Conservation (phyloP, 2,329 filamentous ascomycete genomes). For the Botryotinia globosa region DNA sequence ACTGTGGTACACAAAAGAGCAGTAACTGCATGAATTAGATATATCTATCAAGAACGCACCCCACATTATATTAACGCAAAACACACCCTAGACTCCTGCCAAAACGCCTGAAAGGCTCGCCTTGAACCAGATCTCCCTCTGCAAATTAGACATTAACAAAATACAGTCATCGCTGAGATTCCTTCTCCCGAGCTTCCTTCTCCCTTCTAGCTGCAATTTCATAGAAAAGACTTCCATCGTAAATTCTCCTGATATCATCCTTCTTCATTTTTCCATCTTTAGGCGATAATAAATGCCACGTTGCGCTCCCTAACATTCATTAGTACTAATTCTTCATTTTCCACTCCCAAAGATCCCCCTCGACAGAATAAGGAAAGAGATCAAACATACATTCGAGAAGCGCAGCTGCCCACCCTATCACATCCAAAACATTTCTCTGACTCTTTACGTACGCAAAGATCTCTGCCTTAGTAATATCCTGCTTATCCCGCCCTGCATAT, state of each 20-base stretch:
- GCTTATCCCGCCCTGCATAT: constrained; percentile 42
- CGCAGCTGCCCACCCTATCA: constrained; percentile 41
- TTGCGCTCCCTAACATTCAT: constrained; percentile 43
- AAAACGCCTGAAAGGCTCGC: neutral
- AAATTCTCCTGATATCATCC: constrained; percentile 53
- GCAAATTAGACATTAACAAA: too few species aligned
- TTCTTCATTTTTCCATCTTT: constrained; percentile 55
- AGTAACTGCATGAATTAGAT: neutral
- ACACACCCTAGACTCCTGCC: neutral
- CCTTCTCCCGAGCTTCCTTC: constrained; percentile 20
- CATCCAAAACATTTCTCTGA: constrained; percentile 45
- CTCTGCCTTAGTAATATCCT: constrained; percentile 42
- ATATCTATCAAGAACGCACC: neutral
- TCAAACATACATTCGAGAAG: constrained; percentile 39
- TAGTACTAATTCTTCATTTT: neutral
- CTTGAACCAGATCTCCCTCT: neutral
- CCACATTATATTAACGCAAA: neutral
- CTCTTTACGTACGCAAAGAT: constrained; percentile 42
- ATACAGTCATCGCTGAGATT: neutral
- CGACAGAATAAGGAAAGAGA: neutral
- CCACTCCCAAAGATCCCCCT: neutral
- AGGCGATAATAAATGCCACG: constrained; percentile 54
- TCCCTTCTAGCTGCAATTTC: constrained; percentile 39
- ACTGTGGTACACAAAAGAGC: neutral
- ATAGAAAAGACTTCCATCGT: constrained; percentile 53